phyloP scores from a whole-genome alignment of 2,329 filamentous ascomycete species.

The Mycosphaerella arachidis region DNA sequence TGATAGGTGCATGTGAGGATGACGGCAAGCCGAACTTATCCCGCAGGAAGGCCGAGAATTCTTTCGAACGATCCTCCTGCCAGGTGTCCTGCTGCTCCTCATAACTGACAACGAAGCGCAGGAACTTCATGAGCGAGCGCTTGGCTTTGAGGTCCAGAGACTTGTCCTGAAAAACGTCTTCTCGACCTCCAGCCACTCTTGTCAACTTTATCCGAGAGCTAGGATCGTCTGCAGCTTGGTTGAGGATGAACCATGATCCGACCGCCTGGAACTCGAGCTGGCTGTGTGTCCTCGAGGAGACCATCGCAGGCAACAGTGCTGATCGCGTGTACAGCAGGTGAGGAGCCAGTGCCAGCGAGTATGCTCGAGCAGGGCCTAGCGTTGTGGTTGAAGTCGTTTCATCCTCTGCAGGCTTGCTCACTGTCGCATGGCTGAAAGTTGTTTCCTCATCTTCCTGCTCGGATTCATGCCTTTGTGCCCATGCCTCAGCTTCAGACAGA shows the following conservation, averaged over 20 bases:
- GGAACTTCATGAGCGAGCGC: conserved; percentile 83
- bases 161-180: conserved; percentile 82
- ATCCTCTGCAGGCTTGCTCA: conserved; percentile 31
- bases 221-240: conserved; percentile 17
- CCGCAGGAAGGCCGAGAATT: conserved; percentile 57
- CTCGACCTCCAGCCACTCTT: conserved; percentile 80
- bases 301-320: conserved; percentile 68
- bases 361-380: conserved; percentile 63
- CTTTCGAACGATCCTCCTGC: conserved; percentile 52
- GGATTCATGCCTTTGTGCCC: conserved; percentile 50
- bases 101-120: conserved; percentile 78
- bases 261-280: conserved; percentile 93
- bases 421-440: conserved; percentile 31
- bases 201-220: conserved; percentile 10
- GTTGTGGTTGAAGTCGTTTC: conserved; percentile 28
- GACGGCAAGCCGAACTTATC: conserved; percentile 53
- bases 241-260: conserved; percentile 83
- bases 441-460: background rate
- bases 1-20: conserved; percentile 60
- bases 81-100: conserved; percentile 58
- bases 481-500: conserved; percentile 73
- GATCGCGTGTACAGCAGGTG: conserved; percentile 84
- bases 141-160: conserved; percentile 76
- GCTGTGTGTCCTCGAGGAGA: conserved; percentile 82
- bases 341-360: conserved; percentile 78